Conservation (phyloP, 129 eudicot genomes). For the carrot (Daucus carota) region DNA sequence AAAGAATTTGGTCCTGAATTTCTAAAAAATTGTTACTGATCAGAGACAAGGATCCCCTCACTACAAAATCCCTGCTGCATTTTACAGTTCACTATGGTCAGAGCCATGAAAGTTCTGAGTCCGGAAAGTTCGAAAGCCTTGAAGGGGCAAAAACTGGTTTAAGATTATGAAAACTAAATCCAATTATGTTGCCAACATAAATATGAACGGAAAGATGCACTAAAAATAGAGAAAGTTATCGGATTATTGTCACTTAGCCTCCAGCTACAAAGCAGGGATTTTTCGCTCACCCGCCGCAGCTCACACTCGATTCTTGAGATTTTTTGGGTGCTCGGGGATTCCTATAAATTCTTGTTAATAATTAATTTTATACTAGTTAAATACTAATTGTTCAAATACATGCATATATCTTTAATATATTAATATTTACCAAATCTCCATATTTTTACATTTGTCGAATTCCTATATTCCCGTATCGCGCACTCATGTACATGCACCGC, state of each 20-base stretch:
- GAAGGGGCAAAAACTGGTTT: constrained; percentile 21
- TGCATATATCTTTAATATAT: too few relatives aligned
- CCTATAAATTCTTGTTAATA: too few relatives aligned
- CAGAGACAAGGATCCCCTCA: background rate
- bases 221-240: constrained; percentile 10
- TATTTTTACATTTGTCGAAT: too few relatives aligned
- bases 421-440: too few relatives aligned
- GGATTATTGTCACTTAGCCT: background rate
- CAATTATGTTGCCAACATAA: background rate
- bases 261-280: too few relatives aligned
- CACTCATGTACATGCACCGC: too few relatives aligned
- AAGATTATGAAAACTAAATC: constrained; percentile 30
- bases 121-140: constrained; percentile 30
- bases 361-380: too few relatives aligned
- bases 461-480: too few relatives aligned
- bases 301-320: too few relatives aligned
- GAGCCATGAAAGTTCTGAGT: constrained; percentile 22
- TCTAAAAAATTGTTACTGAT: background rate
- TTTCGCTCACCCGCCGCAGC: too few relatives aligned
- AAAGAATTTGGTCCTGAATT: background rate
- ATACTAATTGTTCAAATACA: too few relatives aligned
- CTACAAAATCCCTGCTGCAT: background rate
- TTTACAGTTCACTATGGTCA: constrained; percentile 23
- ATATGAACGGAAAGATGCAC: background rate
- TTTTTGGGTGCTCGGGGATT: too few relatives aligned